Evolutionary conservation across 2,329 filamentous ascomycete genomes (phyloP), one percentile per base, ranked within the genome.

Genomic region (Aspergillus calidoustus): DNA sequence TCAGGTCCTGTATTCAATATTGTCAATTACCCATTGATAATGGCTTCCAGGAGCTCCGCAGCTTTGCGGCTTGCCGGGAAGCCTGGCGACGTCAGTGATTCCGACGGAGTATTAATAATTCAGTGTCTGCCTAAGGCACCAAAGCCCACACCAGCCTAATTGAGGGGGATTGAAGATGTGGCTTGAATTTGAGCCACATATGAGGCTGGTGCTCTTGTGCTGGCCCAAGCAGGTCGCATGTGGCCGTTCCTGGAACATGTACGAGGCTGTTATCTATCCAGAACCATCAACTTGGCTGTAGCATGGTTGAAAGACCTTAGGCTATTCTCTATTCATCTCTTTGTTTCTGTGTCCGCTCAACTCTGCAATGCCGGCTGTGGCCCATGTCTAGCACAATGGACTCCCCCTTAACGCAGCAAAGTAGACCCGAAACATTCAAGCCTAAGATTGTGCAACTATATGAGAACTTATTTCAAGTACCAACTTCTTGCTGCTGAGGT

Each of bases 361-460:
- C 3, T 59, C 57, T 67, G 57, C 48, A 60, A 68, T 69, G 64
- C 62, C 64, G 62, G 64, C 50, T 57, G 67, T 65, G 57, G 55
- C 65, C 59, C 54, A 62, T 61, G 57, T 61, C 61, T 50, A 65
- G 61, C 70, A 71, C 51, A 59, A 96, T 96, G 92, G 92, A 96
- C 82, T 98, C 94, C 75, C 95, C 95, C 66, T 86, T 99, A 75
- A 97, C 93, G 60, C 93, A 96, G 80, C 93, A 97, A 84, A 87
- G 88, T 79, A 87, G 92, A 72, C 95, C 94, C 58, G 91, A 96
- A 77, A 87, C 90, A 46, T 97, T 99, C 76, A 91, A 96, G 79
- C 94, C 91, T 58, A 99, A 99, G 82, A 91, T 99, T 68, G 90
- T 96, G 63, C 86, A 91, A 76, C 87, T 98, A 55, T 99, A 99